Evolutionary conservation across 1,284 basidiomycete species (phyloP).

Genomic region (Ganoderma boninense): DNA sequence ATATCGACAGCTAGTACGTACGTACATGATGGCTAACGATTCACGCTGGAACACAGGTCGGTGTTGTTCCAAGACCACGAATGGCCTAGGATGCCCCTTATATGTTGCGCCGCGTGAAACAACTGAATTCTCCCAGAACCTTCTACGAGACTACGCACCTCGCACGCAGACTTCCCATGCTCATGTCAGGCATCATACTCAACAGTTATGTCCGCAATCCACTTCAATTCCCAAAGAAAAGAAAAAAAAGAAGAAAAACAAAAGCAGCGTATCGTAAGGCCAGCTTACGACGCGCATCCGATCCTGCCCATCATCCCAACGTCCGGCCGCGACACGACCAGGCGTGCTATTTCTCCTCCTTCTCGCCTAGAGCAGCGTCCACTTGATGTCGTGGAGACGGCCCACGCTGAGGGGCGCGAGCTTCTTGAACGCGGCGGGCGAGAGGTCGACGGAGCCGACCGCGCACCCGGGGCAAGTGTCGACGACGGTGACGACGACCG

Average conservation of each 20-base stretch:
- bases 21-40: too few relatives aligned
- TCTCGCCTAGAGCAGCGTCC: constrained; percentile 25
- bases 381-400: constrained; percentile 28
- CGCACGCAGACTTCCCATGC: too few relatives aligned
- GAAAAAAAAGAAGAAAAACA: too few relatives aligned
- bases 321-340: not conserved
- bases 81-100: too few relatives aligned
- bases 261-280: not conserved
- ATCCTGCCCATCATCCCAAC: not conserved
- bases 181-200: not conserved
- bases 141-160: too few relatives aligned
- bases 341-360: not conserved
- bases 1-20: too few relatives aligned
- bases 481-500: not conserved
- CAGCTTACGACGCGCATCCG: not conserved
- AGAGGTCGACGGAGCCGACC: constrained; percentile 9
- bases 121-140: too few relatives aligned
- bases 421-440: constrained; percentile 2
- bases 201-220: not conserved
- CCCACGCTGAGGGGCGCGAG: constrained; percentile 14
- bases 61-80: too few relatives aligned
- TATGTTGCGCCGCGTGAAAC: too few relatives aligned
- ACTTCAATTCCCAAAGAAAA: not conserved
- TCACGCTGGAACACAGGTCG: too few relatives aligned
- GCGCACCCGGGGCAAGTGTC: constrained; percentile 17